Evolutionary conservation across 2,329 filamentous ascomycete genomes (phyloP), one percentile per base, ranked within the genome.

Genomic region (Knoxdaviesia capensis): DNA sequence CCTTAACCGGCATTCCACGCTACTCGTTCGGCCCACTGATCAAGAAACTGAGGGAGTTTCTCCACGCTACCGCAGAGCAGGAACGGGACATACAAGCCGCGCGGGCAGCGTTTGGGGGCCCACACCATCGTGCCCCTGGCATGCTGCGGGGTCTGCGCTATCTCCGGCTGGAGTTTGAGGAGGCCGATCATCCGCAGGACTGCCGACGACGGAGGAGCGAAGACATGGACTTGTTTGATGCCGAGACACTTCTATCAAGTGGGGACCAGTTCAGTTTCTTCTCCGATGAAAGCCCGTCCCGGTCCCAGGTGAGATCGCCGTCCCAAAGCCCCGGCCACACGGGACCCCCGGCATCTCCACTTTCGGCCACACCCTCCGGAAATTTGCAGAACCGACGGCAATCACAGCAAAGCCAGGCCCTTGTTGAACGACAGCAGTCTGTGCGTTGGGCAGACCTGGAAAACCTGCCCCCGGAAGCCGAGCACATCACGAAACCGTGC

Each of bases 131-230:
- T 4, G 57, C 58, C 1, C 62, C 68, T 3, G 49, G 58, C 2
- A 50, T 67, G 4, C 53, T 77, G 5, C 50, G 52, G 3, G 74
- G 73, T 7, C 56, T 78, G n/a, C 60, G 65, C 42, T 62, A 65
- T 44, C 51, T 78, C 10, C 55, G 63, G 3, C 55, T 78, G 5
- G 72, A 77, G 50, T 66, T 77, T 45, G 64, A 66, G 30, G 63
- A 65, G 29, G 53, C 59, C 0, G 64, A 66, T 39, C 55, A 57
- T 2, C 53, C 54, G 7, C 58, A 61, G 3, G 59, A 62, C 29
- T 50, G 48, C 7, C 45, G 49, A 28, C 52, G 55, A 35, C 20
- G 20, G 11, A 20, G 11, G 11, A 52, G 55, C 10, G 54, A 54
- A 5, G 48, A 51, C 3, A 48, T 49, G 3, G 54, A 53, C 7